Evolutionary conservation across 495 filamentous ascomycete genomes (phyloP), one percentile per base, ranked within the genome.

Genomic region (Penicillium atrosanguineum): DNA sequence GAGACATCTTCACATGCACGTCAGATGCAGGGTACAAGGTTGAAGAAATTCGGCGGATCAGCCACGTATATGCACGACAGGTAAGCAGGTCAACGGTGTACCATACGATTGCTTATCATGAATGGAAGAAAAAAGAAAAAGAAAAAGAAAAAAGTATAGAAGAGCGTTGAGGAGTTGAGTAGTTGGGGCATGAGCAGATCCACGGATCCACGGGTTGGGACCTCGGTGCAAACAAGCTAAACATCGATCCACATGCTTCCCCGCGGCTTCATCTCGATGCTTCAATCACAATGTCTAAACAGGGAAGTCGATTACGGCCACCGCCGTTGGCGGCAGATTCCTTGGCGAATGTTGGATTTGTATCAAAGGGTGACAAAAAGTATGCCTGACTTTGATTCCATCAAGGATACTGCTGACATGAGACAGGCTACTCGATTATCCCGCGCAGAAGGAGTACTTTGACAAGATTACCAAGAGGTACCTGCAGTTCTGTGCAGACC

Each of bases 351-450:
- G 87, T 91, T 52, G 92, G 91, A 3, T 78, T 95, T 56, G 89
- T 89, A 16, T 95, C 91, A 0, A 96, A 95, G 62, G 92, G 92
- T 11, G 92, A 97, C 65, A 87, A 69, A 42, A 84, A 84, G 84
- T 85, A 69, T 47, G 76, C 51, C 46, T 9, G n/a, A 36, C 6
- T 39, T 14, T n/a, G 4, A n/a, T 9, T 12, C 2, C 28, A 14
- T 48, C 28, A 21, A 25, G 11, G 53, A 16, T n/a, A 23, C 18
- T 29, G 46, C 46, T 59, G 37, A 57, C 57, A 34, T 18, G 39
- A 19, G 21, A 48, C 55, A 96, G 91, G 63, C 77, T 96, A 26
- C 80, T 92, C 44, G 84, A 90, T 55, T 73, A 80, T 59, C 87
- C 85, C 64, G 78, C 76, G 14, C 91, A 97, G 68, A 84, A 93